These are phyloP conservation scores for Phyllosticta citribraziliensis DNA, from an alignment of 2,329 filamentous ascomycete species.

Conservation along the genomic window DNA sequence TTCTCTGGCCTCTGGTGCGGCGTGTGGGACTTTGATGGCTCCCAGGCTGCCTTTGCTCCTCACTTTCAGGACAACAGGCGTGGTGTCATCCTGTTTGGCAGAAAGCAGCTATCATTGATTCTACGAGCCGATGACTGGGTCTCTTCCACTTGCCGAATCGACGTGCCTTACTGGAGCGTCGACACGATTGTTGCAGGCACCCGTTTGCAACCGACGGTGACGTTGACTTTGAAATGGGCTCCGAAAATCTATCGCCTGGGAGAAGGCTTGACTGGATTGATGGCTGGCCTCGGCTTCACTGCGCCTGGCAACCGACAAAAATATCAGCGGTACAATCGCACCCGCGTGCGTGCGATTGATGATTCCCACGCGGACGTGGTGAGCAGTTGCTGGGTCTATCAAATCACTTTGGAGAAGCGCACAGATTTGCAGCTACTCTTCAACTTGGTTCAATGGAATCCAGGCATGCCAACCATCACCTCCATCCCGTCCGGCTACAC, in stretches of 20 bases:
- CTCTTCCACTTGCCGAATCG: slow-evolving; percentile 23
- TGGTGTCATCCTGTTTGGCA: slow-evolving; percentile 29
- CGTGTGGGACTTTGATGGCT: slow-evolving; percentile 31
- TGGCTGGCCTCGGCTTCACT: slow-evolving; percentile 11
- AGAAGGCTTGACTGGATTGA: slow-evolving; percentile 11
- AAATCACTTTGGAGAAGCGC: slow-evolving; percentile 20
- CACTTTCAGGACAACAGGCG: slow-evolving; percentile 32
- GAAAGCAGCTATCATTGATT: slow-evolving; percentile 22
- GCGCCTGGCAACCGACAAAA: slow-evolving; percentile 7
- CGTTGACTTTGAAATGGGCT: slow-evolving; percentile 28
- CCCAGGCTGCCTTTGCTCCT: slow-evolving; percentile 29
- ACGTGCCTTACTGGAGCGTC: slow-evolving; percentile 34
- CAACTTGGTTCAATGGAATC: slow-evolving; percentile 7
- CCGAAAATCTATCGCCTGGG: slow-evolving; percentile 31
- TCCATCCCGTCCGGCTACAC: background rate
- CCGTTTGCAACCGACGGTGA: slow-evolving; percentile 22
- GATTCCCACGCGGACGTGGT: slow-evolving; percentile 28
- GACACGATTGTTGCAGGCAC: slow-evolving; percentile 27
- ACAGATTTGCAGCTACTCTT: slow-evolving; percentile 19
- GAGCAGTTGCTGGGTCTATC: slow-evolving; percentile 44
- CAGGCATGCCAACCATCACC: slow-evolving; percentile 20
- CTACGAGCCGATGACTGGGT: slow-evolving; percentile 13
- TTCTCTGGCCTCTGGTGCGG: slow-evolving; percentile 29
- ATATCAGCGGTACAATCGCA: slow-evolving; percentile 9
- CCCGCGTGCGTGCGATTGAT: slow-evolving; percentile 29